Evolutionary conservation across 768 basidiomycete species (phyloP).

Genomic region (Macrocybe gigantea): DNA sequence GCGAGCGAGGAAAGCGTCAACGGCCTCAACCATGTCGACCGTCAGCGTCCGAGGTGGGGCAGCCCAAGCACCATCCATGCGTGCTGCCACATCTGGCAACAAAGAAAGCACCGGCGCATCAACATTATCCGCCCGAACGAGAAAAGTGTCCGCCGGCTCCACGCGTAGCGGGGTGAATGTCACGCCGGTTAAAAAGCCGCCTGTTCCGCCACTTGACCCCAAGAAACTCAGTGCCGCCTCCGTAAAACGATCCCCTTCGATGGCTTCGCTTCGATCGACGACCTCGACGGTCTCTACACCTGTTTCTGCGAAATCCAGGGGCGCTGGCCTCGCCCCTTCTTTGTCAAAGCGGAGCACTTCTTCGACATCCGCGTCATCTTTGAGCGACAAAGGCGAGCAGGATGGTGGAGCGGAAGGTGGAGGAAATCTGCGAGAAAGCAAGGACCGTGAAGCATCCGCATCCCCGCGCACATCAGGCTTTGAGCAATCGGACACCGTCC

Average conservation of each 20-base stretch:
- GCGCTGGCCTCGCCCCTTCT: slow-evolving; percentile 1
- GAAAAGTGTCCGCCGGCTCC: slow-evolving; percentile 14
- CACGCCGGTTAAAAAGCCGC: slow-evolving; percentile 22
- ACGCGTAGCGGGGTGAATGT: slow-evolving; percentile 13
- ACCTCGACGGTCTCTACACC: slow-evolving; percentile 22
- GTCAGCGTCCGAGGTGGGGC: slow-evolving; percentile 9
- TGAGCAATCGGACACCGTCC: too few relatives aligned
- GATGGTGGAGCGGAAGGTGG: slow-evolving; percentile 7
- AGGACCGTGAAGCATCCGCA: background rate
- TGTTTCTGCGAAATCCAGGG: slow-evolving; percentile 19
- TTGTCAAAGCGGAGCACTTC: too few relatives aligned
- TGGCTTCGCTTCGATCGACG: slow-evolving; percentile 16
- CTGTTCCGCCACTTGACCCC: slow-evolving; percentile 23
- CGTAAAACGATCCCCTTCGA: slow-evolving; percentile 13
- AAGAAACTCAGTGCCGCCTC: slow-evolving; percentile 22
- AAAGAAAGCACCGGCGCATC: background rate
- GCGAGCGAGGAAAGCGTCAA: slow-evolving; percentile 25
- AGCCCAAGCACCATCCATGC: slow-evolving; percentile 6
- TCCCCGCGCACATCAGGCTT: too few relatives aligned
- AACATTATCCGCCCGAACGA: slow-evolving; percentile 3
- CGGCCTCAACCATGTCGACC: slow-evolving; percentile 11
- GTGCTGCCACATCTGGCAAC: background rate
- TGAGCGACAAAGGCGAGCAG: background rate
- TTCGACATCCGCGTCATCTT: too few relatives aligned
- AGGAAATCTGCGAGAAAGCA: slow-evolving; percentile 10